Evolutionary conservation across 768 basidiomycete genomes (phyloP).

Genomic region (Pholiota microspora): DNA sequence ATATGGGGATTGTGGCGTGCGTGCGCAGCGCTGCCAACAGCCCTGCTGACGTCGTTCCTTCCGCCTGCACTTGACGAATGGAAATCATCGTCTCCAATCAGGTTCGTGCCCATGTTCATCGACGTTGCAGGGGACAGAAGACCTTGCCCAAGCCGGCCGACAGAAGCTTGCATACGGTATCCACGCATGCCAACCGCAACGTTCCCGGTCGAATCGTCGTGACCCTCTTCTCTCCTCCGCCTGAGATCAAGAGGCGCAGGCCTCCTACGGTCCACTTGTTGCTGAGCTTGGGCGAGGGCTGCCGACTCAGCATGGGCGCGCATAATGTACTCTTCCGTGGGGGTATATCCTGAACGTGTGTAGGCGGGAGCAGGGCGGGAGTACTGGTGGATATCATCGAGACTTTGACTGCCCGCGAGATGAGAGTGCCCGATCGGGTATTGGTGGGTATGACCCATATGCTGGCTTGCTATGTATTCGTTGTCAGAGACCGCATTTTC

Average conservation of each 20-base stretch:
- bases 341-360: conserved; percentile 54
- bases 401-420: conserved; percentile 16
- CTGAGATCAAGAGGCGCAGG: conserved; percentile 35
- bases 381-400: conserved; percentile 17
- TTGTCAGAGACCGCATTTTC: conserved; percentile 1
- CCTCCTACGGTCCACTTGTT: conserved; percentile 24
- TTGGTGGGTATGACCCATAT: background rate
- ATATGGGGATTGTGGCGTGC: conserved; percentile 17
- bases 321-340: conserved; percentile 67
- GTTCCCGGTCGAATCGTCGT: conserved; percentile 23
- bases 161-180: conserved; percentile 36
- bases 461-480: conserved; percentile 12
- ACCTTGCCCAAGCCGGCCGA: conserved; percentile 18
- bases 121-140: conserved; percentile 16
- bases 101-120: conserved; percentile 13
- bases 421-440: background rate
- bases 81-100: conserved; percentile 36
- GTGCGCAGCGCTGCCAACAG: conserved; percentile 3
- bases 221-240: conserved; percentile 18
- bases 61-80: conserved; percentile 21
- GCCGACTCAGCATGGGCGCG: conserved; percentile 33
- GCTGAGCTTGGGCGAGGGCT: conserved; percentile 12
- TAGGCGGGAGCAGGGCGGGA: conserved; percentile 24
- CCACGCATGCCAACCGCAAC: conserved; percentile 41
- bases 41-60: conserved; percentile 11